A percentile compares a stretch with the other conserved stretches of the same genome.
These are phyloP conservation scores for Lasiodiplodia sp. DNA, from an alignment of 2,329 filamentous ascomycete genomes.

Conservation along the genomic window DNA sequence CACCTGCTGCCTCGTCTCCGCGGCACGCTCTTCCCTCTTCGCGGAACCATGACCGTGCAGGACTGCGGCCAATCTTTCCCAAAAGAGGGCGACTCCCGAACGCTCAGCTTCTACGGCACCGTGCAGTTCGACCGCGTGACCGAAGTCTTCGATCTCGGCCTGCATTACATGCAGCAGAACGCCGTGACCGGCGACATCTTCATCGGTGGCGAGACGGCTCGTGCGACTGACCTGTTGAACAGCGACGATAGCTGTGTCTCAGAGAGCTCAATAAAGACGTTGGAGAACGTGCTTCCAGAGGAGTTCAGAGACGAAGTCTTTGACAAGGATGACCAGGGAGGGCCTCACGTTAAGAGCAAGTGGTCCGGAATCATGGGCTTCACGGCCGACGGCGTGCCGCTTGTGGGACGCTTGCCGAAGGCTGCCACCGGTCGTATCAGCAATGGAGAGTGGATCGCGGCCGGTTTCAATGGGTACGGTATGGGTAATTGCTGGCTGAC, in stretches of 20 bases:
- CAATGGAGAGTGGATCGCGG: constrained; percentile 44
- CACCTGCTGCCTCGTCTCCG: constrained; percentile 60
- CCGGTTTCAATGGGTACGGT: constrained; percentile 34
- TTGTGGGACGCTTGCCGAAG: constrained; percentile 56
- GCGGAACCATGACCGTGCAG: constrained; percentile 61
- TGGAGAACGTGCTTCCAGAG: constrained; percentile 31
- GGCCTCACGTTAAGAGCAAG: constrained; percentile 44
- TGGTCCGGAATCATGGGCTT: constrained; percentile 61
- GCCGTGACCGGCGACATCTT: constrained; percentile 33
- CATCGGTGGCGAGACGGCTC: constrained; percentile 33
- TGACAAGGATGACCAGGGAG: constrained; percentile 10
- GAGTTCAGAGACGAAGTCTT: constrained; percentile 31
- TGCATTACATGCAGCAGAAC: constrained; percentile 29
- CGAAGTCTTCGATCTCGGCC: constrained; percentile 27
- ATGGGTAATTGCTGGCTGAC: constrained; percentile 35
- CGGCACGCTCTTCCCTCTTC: constrained; percentile 53
- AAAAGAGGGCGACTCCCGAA: constrained; percentile 46
- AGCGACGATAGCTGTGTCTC: constrained; percentile 32
- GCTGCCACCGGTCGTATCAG: constrained; percentile 41
- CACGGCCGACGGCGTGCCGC: constrained; percentile 58
- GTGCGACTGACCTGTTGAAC: constrained; percentile 31
- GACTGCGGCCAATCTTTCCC: constrained; percentile 47
- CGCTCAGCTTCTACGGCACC: constrained; percentile 55
- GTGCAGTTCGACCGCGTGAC: constrained; percentile 30
- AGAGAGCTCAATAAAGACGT: constrained; percentile 22